Base-by-base conservation (phyloP, 2,329 filamentous ascomycete species). In the Talaromyces funiculosus region DNA sequence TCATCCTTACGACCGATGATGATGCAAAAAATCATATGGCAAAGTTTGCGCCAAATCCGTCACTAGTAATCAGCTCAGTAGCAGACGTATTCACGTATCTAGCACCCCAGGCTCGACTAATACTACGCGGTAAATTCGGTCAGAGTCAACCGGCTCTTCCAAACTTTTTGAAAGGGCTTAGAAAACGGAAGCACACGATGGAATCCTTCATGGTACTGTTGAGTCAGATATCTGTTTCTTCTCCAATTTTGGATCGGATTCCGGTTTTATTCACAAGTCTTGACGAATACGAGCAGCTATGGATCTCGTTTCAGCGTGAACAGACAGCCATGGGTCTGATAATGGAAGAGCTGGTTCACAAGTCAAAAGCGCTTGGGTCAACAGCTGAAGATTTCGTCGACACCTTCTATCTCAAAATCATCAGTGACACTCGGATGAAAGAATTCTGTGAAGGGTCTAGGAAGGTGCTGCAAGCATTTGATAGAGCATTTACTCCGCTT, bases 71-170 rank as follows among this genome's bases (percentile, higher is more conserved):
- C 38, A 57, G 38, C 54, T 57, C 54, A 45, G 54, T 57, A 57
- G 54, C 54, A 24, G 54, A 57, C 40, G 54, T 57, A 33, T 57
- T 57, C 26, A 45, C 54, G 22, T 57, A 57, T 35, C 54, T 57
- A 4, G 54, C 54, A 43, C 54, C 54, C 5, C 54, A 57, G 22
- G 54, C 54, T 18, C 54, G 54, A 24, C 38, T 57, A 14, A 57
- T 57, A n/a, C 4, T 57, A 35, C 38, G 54, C 54, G 54, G 54
- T 12, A 57, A 45, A 33, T 18, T 45, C 18, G 54, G 54, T 8
- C 38, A 45, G 6, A 57, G 54, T 20, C 40, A 38, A 3, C 54
- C 53, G 9, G 53, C 37, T n/a, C 54, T 57, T 29, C 54, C 54
- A 18, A 57, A 57, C 29, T 45, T 57, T 20, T 4, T 45, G 18